Base-by-base conservation (phyloP, 164 flowering plant species). In the Litsea cubeba region DNA sequence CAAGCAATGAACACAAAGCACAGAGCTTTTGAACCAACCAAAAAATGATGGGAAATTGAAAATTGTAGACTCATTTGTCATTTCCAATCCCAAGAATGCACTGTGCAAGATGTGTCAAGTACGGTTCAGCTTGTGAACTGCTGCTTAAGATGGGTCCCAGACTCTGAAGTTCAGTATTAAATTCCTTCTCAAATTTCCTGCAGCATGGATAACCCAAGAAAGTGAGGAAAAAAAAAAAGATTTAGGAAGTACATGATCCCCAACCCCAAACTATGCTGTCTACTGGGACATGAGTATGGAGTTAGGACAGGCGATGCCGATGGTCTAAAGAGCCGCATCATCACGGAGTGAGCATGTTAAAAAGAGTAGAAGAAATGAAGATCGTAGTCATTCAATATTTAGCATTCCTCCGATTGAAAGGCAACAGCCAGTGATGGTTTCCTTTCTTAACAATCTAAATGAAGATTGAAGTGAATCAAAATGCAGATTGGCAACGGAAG, bases 181-280 rank as follows among this genome's bases (percentile, higher is more conserved):
- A 96, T 67, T 96, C 98, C 85, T 75, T 87, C 88, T 93, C 98
- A 73, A 93, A 95, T 76, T 91, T 90, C 78, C 99, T 95, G 93
- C 84, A 87, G 7, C 22, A 63, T 35, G 46, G 8, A 40, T 5
- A 65, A 12, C n/a, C 6, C 2, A 65, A 12, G 15, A 28, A 25
- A 28, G 4, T 65, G 6, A 46, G 2, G 23, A 12, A 0, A 40
- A 1, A 46, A 35, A 1, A n/a, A 17, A 26, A 22, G 40, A 14
- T n/a, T 20, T 15, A 54, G 60, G 60, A 54, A 54, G 17, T 15
- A 14, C 12, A 17, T 54, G 60, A 54, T 54, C 60, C 60, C 20
- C n/a, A 54, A 54, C 60, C 60, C 60, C n/a, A 54, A 15, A 15
- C 1, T 54, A 20, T 14, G 7, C n/a, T 0, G n/a, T 18, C 5